Evolutionary conservation across 345 rosid species (phyloP).

Genomic region (Erucastrum elatum): DNA sequence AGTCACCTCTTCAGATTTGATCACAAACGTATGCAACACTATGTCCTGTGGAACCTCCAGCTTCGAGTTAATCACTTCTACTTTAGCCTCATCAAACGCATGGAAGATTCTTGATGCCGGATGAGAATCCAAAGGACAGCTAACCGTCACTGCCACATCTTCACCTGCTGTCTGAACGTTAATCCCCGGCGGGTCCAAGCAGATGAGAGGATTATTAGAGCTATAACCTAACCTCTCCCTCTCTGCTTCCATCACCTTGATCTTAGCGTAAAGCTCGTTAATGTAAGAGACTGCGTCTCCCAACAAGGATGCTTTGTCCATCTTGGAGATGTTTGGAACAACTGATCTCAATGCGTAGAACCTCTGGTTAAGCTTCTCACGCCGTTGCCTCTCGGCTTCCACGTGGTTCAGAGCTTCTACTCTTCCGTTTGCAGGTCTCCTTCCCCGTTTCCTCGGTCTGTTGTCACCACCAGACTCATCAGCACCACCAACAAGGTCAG

Average conservation of each 20-base stretch:
- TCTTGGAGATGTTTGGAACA: slow-evolving; percentile 84
- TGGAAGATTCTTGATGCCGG: slow-evolving; percentile 79
- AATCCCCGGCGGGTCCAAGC: slow-evolving; percentile 42
- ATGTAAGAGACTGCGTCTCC: slow-evolving; percentile 73
- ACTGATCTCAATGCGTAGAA: slow-evolving; percentile 79
- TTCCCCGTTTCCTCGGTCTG: slow-evolving; percentile 75
- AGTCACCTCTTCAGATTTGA: slow-evolving; percentile 77
- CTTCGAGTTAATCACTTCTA: slow-evolving; percentile 62
- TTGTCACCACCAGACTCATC: slow-evolving; percentile 50
- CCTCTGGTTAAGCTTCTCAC: slow-evolving; percentile 77
- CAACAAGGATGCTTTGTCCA: slow-evolving; percentile 87
- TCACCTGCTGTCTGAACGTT: slow-evolving; percentile 59
- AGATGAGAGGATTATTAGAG: slow-evolving; percentile 41
- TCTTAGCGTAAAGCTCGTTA: slow-evolving; percentile 56
- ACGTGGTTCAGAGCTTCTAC: slow-evolving; percentile 58
- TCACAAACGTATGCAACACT: slow-evolving; percentile 75
- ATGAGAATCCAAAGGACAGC: slow-evolving; percentile 73
- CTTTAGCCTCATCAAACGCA: slow-evolving; percentile 64
- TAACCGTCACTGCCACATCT: slow-evolving; percentile 71
- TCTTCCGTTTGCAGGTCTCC: slow-evolving; percentile 42
- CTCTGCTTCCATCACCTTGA: slow-evolving; percentile 52
- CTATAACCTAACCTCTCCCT: slow-evolving; percentile 59
- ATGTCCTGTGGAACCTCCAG: slow-evolving; percentile 60
- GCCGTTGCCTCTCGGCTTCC: slow-evolving; percentile 80
- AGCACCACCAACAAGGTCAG: slow-evolving; percentile 41